Evolutionary conservation across 129 eudicot species (phyloP).

Genomic region (Tagetes erecta): DNA sequence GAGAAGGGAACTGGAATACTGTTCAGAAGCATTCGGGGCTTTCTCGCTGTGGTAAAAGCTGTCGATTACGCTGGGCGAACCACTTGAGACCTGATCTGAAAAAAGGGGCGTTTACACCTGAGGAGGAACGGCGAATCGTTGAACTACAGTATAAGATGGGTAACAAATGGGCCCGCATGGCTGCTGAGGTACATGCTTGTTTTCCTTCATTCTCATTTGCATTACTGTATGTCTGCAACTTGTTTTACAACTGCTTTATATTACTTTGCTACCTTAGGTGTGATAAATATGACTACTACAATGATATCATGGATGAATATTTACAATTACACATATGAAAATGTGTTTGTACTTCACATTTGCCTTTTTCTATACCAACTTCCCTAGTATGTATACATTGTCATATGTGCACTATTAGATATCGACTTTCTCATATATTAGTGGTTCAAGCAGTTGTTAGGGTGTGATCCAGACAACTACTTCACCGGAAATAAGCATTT

Average conservation of each 20-base stretch:
- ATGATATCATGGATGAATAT: neutral
- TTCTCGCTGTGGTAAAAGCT: conserved; percentile 90
- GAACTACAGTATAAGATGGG: conserved; percentile 90
- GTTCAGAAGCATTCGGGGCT: conserved; percentile 89
- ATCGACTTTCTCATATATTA: neutral
- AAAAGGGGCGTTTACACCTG: conserved; percentile 74
- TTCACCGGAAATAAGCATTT: neutral
- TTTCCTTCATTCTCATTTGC: neutral
- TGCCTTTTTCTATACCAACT: conserved; percentile 2
- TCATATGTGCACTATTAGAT: neutral
- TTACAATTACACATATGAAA: conserved; percentile 1
- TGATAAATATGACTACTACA: neutral
- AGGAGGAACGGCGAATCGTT: conserved; percentile 69
- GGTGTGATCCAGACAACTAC: neutral
- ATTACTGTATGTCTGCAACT: conserved; percentile 5
- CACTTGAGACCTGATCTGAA: conserved; percentile 86
- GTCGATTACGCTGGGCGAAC: conserved; percentile 92
- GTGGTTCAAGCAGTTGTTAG: neutral
- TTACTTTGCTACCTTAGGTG: neutral
- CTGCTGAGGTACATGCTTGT: conserved; percentile 60
- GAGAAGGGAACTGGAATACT: conserved; percentile 96
- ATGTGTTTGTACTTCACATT: conserved; percentile 2
- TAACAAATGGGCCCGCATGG: conserved; percentile 98
- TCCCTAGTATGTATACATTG: neutral
- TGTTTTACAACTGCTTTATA: neutral